Percentiles rank a stretch among this genome's conserved stretches.
Conservation (phyloP, 305 asterid species). For the Fraxinus velutina region DNA sequence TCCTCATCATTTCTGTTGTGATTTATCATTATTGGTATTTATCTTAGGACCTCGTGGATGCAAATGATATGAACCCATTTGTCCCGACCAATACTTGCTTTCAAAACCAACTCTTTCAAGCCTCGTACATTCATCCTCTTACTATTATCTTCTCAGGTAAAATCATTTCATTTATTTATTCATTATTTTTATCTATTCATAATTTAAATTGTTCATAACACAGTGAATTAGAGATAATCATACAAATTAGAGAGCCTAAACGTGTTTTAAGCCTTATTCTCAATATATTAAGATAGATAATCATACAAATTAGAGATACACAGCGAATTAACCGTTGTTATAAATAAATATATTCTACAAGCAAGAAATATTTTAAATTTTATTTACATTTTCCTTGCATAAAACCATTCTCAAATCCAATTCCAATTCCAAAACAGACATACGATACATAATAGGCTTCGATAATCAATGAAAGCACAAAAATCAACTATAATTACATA, state of each 20-base stretch:
- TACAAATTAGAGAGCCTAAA: no score
- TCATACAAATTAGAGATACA: background rate
- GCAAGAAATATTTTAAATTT: background rate
- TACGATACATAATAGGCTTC: background rate
- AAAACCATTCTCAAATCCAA: background rate
- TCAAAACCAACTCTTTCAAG: no score
- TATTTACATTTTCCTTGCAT: background rate
- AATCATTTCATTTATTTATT: no score
- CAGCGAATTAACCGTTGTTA: background rate
- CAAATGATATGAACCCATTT: no score
- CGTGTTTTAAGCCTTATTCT: background rate
- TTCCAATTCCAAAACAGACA: no score
- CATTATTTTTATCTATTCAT: no score
- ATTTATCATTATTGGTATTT: no score
- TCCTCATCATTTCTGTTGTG: background rate
- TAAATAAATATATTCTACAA: background rate
- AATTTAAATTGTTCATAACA: no score
- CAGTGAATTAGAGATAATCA: background rate
- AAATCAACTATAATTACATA: background rate
- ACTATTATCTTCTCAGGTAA: no score
- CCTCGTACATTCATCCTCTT: no score
- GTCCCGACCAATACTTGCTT: no score
- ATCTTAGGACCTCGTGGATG: background rate
- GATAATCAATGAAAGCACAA: background rate
- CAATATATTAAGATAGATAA: no score